Conservation (phyloP, 192 early-diverging fungal genomes). For the Backusella macrospora region DNA sequence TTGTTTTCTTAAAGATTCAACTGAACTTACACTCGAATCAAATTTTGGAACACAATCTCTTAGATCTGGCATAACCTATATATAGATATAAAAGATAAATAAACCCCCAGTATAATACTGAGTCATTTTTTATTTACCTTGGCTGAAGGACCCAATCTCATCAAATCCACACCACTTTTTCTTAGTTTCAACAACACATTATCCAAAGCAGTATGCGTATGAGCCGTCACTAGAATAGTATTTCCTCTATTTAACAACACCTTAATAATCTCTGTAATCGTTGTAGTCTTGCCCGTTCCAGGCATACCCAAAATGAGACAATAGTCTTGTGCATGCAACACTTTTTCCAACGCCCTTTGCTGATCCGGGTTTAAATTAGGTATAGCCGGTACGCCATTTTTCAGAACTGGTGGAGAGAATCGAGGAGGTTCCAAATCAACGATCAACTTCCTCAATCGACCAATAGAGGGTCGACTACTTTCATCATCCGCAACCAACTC, state of each 20-base stretch:
- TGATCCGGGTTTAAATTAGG: slow-evolving; percentile 75
- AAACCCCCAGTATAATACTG: neutral
- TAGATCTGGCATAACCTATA: slow-evolving; percentile 23
- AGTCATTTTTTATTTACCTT: neutral
- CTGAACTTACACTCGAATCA: slow-evolving; percentile 48
- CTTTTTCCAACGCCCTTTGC: slow-evolving; percentile 64
- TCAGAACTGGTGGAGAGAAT: slow-evolving; percentile 43
- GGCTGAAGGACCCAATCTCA: slow-evolving; percentile 75
- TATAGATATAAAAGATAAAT: neutral
- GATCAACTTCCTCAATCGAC: slow-evolving; percentile 59
- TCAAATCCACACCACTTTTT: slow-evolving; percentile 62
- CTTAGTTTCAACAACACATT: slow-evolving; percentile 88
- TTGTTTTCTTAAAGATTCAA: slow-evolving; percentile 63
- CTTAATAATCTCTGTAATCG: slow-evolving; percentile 77
- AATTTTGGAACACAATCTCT: slow-evolving; percentile 30
- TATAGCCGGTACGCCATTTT: neutral
- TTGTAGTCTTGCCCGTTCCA: slow-evolving; percentile 95
- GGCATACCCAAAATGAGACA: slow-evolving; percentile 94
- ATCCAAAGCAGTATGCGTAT: slow-evolving; percentile 93
- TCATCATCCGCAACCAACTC: slow-evolving; percentile 50
- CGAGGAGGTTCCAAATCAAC: slow-evolving; percentile 76
- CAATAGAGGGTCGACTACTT: slow-evolving; percentile 55
- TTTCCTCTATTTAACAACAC: slow-evolving; percentile 69
- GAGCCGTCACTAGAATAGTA: slow-evolving; percentile 82
- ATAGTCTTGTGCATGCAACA: slow-evolving; percentile 84